Percentiles rank a stretch among this genome's conserved stretches.
Conservation (phyloP, 75 land plant species). For the Cupressus sempervirens region DNA sequence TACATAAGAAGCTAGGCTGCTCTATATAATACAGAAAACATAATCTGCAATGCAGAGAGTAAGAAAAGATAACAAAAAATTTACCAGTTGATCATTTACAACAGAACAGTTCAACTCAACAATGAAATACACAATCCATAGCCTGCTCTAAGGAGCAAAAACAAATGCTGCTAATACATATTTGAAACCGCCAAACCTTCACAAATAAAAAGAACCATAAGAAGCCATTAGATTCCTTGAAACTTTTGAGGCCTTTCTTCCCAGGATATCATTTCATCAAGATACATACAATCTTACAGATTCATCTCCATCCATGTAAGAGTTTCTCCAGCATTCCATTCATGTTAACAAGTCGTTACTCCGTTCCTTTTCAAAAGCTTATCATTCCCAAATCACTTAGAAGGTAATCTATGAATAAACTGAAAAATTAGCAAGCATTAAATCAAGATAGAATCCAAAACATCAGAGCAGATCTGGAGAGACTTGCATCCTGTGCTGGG, state of each 20-base stretch:
- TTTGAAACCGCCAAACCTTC: not conserved
- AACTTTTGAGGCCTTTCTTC: not conserved
- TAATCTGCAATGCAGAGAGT: slow-evolving; percentile 4
- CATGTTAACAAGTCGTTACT: not conserved
- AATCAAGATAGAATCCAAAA: not conserved
- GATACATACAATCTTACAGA: not conserved
- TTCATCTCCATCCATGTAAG: not conserved
- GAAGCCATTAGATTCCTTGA: not conserved
- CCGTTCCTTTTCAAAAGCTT: not conserved
- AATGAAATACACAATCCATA: not conserved
- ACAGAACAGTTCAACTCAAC: not conserved
- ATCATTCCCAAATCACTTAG: not conserved
- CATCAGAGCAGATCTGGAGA: not conserved
- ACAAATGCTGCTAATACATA: not conserved
- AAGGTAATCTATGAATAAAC: not conserved
- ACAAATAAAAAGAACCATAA: not conserved
- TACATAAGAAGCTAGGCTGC: not conserved
- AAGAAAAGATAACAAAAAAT: not conserved
- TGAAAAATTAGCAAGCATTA: not conserved
- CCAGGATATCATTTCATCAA: not conserved
- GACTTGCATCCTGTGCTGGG: not conserved
- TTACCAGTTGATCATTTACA: not conserved
- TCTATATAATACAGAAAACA: not conserved
- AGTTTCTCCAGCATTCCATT: slow-evolving; percentile 2
- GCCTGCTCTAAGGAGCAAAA: not conserved